Conservation (phyloP, 805 yeast genomes). For the Candida namnaoensis region DNA sequence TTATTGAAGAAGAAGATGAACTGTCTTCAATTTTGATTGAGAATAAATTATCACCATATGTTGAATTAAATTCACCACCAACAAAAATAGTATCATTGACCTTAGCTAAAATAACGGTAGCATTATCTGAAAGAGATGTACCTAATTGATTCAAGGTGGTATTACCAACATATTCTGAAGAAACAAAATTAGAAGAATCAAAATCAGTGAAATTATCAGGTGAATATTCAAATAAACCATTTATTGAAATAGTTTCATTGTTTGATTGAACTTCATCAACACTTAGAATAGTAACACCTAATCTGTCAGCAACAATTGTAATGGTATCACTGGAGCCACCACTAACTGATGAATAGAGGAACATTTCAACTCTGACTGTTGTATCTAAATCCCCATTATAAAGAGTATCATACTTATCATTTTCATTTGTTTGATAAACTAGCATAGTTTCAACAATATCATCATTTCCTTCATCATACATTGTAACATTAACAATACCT, state of each 20-base stretch:
- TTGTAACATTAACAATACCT: conserved; percentile 72
- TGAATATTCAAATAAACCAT: conserved; percentile 82
- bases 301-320: conserved; percentile 65
- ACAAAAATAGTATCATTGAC: conserved; percentile 28
- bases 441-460: conserved; percentile 30
- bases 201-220: conserved; percentile 49
- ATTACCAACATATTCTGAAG: conserved; percentile 30
- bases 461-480: conserved; percentile 33
- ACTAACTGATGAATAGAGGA: conserved; percentile 23
- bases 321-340: conserved; percentile 22
- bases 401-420: conserved; percentile 72
- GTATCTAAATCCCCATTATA: conserved; percentile 60
- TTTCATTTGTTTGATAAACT: conserved; percentile 74
- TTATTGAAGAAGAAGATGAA: conserved; percentile 3
- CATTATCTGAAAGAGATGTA: conserved; percentile 25
- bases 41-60: conserved; percentile 29
- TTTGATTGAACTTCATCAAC: conserved; percentile 30
- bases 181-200: conserved; percentile 16
- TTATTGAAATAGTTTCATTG: conserved; percentile 35
- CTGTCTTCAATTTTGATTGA: conserved; percentile 18
- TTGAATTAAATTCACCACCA: conserved; percentile 39
- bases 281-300: conserved; percentile 38
- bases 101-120: conserved; percentile 27
- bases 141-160: conserved; percentile 30
- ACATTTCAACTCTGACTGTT: conserved; percentile 36